Conservation (phyloP, 1,284 basidiomycete species). For the Earliella scabrosa region DNA sequence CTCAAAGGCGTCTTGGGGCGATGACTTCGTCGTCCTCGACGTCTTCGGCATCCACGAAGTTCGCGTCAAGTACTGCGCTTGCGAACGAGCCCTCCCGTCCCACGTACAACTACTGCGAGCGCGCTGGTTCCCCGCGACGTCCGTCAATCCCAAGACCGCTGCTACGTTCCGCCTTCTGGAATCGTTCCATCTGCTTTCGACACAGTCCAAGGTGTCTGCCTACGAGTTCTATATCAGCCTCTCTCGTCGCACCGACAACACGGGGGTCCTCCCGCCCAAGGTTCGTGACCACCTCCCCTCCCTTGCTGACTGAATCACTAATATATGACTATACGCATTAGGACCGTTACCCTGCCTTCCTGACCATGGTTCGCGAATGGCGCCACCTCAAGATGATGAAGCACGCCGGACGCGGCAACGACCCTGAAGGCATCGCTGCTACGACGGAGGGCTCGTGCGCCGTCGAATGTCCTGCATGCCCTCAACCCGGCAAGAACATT, state of each 20-base stretch:
- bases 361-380: constrained; percentile 10
- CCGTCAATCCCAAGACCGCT: constrained; percentile 27
- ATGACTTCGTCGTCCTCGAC: neutral
- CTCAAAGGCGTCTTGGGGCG: neutral
- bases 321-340: no score
- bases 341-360: constrained; percentile 12
- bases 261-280: neutral
- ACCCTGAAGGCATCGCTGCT: neutral
- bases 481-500: constrained; percentile 37
- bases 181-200: constrained; percentile 29
- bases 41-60: neutral
- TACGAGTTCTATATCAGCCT: constrained; percentile 33
- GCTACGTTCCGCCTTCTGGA: constrained; percentile 35
- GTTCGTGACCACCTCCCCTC: neutral
- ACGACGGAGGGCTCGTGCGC: constrained; percentile 32
- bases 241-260: constrained; percentile 20
- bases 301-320: no score
- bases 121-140: constrained; percentile 36
- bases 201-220: constrained; percentile 27
- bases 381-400: constrained; percentile 32
- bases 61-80: constrained; percentile 38
- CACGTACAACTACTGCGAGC: constrained; percentile 29
- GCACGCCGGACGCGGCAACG: constrained; percentile 22
- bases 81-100: constrained; percentile 15
- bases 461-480: constrained; percentile 41